Conservation (phyloP, 2,329 filamentous ascomycete genomes). For the Hypoxylon sp. region DNA sequence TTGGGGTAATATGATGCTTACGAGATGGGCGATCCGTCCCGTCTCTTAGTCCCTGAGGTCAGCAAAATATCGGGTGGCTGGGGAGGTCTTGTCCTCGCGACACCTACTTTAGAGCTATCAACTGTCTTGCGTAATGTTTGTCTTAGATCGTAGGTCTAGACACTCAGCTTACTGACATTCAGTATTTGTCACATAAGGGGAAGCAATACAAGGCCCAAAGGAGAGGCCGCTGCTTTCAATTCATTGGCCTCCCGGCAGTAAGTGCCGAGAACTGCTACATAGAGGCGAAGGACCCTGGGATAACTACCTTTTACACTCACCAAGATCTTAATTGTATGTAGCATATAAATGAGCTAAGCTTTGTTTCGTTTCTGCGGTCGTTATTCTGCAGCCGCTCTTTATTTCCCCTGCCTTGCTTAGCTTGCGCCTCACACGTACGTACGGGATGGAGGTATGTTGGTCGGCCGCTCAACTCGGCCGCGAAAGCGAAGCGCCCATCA, state of each 20-base stretch:
- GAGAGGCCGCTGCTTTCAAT: background rate
- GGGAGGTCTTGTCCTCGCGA: conserved; percentile 29
- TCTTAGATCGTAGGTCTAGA: conserved; percentile 21
- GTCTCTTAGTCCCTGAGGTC: conserved; percentile 21
- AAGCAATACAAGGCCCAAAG: conserved; percentile 4
- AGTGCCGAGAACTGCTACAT: conserved; percentile 32
- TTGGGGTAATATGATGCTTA: conserved; percentile 22
- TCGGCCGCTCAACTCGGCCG: conserved; percentile 28
- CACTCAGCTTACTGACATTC: conserved; percentile 11
- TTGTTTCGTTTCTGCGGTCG: conserved; percentile 42
- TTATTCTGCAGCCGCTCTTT: conserved; percentile 33
- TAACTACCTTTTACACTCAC: background rate
- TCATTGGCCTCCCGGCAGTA: conserved; percentile 33
- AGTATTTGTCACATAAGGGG: conserved; percentile 12
- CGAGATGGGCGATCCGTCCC: conserved; percentile 31
- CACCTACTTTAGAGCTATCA: conserved; percentile 10
- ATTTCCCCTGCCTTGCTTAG: conserved; percentile 5
- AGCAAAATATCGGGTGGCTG: conserved; percentile 43
- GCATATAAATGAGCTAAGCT: conserved; percentile 25
- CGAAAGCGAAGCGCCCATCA: conserved; percentile 36
- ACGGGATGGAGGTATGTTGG: conserved; percentile 14
- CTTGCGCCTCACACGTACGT: conserved; percentile 19
- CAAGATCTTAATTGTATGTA: conserved; percentile 13
- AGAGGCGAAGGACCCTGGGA: conserved; percentile 18
- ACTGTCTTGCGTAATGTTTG: conserved; percentile 14